Evolutionary conservation across 768 basidiomycete species (phyloP), one percentile per base, ranked within the genome.

Genomic region (Hortiboletus campestris): DNA sequence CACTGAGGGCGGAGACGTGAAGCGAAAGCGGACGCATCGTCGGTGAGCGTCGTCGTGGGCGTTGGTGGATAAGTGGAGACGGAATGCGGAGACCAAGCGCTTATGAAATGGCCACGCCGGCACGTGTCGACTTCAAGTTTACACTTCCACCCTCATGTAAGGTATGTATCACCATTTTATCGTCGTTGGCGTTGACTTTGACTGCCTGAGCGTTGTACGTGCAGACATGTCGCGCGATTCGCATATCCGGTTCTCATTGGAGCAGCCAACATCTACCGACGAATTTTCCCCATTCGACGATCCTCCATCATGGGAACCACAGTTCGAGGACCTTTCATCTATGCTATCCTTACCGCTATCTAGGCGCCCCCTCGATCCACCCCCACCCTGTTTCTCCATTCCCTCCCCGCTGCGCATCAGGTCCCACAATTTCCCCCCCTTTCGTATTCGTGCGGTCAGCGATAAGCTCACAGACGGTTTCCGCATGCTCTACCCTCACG

Each of bases 1-100:
- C 82, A 61, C 79, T 89, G 56, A 91, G 83, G 0, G 89, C 89
- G 35, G 90, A 91, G 19, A 83, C 76, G 60, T 92, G 89, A 7
- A 91, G 79, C 20, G 74, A 78, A 25, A 90, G 78, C 41, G 79
- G 82, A 48, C 89, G 80, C 84, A 83, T 83, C n/a, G 62, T 53
- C 48, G 49, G 34, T 38, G 42, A 16, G 16, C 45, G 48, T 44
- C 43, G 62, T 35, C 34, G 51, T 39, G 43, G n/a, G 22, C 38
- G 56, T 32, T 41, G 6, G 38, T 47, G 29, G 48, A 29, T 20
- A 13, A 20, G 11, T 35, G 43, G 8, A 36, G 20, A 22, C 25
- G 25, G 25, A 25, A 25, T 14, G 46, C 7, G 46, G 32, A 25
- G 19, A 9, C 13, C 16, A 14, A 39, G 51, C 39, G 49, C 39